phyloP scores from a whole-genome alignment of 2,329 filamentous ascomycete species.

The Rhytidhysteron rufulum region DNA sequence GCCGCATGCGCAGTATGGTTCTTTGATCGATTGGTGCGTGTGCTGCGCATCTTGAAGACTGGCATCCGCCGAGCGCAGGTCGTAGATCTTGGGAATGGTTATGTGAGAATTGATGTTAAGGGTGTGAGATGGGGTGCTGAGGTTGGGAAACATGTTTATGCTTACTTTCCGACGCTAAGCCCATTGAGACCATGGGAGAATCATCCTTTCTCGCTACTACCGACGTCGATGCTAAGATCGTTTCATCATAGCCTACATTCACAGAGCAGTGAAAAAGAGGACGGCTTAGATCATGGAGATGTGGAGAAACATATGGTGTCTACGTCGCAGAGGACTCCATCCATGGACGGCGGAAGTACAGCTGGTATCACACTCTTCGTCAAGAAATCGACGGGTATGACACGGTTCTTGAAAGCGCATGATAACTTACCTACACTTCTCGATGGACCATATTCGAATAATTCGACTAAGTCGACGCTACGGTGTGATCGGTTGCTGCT shows the following conservation, averaged over 20 bases:
- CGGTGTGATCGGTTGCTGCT: conserved; percentile 36
- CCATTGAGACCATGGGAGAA: conserved; percentile 48
- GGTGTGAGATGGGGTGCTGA: conserved; percentile 37
- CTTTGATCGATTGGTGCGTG: conserved; percentile 44
- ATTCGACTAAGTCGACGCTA: conserved; percentile 31
- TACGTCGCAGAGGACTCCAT: not conserved
- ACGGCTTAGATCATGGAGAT: not conserved
- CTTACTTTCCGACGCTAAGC: conserved; percentile 48
- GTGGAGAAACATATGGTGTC: not conserved
- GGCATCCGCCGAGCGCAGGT: conserved; percentile 38
- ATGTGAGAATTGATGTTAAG: conserved; percentile 42
- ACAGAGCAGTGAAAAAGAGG: not conserved
- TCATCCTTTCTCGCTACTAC: conserved; percentile 49
- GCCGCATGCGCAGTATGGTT: conserved; percentile 42
- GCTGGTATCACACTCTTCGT: conserved; percentile 35
- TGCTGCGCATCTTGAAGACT: conserved; percentile 36
- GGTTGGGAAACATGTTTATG: conserved; percentile 47
- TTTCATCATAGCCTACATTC: not conserved
- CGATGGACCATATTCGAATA: conserved; percentile 40
- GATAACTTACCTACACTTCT: conserved; percentile 14
- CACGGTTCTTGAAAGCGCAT: conserved; percentile 22
- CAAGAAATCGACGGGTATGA: conserved; percentile 34
- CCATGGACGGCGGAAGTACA: not conserved
- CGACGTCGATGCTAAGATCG: conserved; percentile 10
- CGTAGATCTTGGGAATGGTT: conserved; percentile 20